phyloP scores from a whole-genome alignment of 345 rosid species.

The Lumnitzera racemosa region DNA sequence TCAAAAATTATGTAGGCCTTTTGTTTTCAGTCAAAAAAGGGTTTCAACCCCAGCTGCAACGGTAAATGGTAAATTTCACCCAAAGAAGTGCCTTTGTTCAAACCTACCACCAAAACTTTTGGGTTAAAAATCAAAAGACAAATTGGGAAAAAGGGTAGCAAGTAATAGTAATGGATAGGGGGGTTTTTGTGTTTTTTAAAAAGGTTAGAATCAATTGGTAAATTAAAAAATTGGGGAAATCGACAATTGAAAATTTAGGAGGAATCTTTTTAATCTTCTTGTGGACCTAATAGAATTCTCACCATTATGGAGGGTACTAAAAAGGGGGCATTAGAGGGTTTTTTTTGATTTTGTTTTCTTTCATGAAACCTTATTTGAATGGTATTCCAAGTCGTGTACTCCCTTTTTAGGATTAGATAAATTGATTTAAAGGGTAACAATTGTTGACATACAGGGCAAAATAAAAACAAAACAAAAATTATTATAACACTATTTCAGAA shows the following conservation, averaged over 20 bases:
- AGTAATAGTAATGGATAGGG: conserved; percentile 52
- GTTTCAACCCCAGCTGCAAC: conserved; percentile 62
- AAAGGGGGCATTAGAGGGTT: conserved; percentile 10
- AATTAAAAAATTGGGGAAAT: conserved; percentile 61
- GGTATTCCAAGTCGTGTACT: conserved; percentile 78
- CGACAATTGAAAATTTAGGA: conserved; percentile 63
- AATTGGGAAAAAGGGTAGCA: conserved; percentile 45
- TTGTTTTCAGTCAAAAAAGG: conserved; percentile 65
- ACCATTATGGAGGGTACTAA: conserved; percentile 39
- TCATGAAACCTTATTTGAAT: conserved; percentile 35
- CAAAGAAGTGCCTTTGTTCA: conserved; percentile 53
- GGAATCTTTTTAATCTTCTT: conserved; percentile 78
- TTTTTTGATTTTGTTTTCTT: conserved; percentile 36
- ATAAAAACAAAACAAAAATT: too few relatives aligned
- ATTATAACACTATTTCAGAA: too few relatives aligned
- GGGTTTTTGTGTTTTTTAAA: conserved; percentile 32
- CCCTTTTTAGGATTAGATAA: conserved; percentile 70
- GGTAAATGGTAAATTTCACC: conserved; percentile 74
- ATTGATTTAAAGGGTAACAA: too few relatives aligned
- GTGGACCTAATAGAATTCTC: conserved; percentile 80
- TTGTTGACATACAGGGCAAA: too few relatives aligned
- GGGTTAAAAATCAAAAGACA: conserved; percentile 32
- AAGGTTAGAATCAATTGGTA: conserved; percentile 51
- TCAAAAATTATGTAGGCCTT: conserved; percentile 79
- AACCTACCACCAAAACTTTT: conserved; percentile 67